Base-by-base conservation (phyloP, 2,329 filamentous ascomycete species). In the Verticillium tricorpus region DNA sequence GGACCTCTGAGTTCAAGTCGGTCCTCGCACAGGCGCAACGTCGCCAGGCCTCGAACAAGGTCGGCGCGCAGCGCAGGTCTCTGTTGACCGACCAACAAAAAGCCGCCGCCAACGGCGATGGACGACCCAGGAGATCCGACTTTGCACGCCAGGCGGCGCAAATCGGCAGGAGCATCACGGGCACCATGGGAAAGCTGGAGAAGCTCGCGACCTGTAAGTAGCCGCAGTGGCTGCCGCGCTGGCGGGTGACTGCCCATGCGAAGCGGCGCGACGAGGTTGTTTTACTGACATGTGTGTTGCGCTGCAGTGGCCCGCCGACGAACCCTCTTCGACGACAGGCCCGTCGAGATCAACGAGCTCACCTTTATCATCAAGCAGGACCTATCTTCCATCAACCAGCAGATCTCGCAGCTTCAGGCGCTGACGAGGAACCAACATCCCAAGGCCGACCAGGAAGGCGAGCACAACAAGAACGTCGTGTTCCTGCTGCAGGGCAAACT, bases 281-380 rank as follows among this genome's bases (percentile, higher is more conserved):
- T 28, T 5, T 28, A 28, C 61, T 66, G n/a, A 63, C 58, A 22
- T n/a, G 14, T 31, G 5, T 12, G 2, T 34, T n/a, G 34, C 12
- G 31, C 64, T 8, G 31, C 64, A 91, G 88, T 99, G 73, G 95
- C 95, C n/a, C 94, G 93, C 76, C 88, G 94, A 71, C 96, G 97
- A 78, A 97, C 95, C 11, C 87, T 99, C 54, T 99, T 99, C 74
- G 95, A 99, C 76, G 95, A 99, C 79, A 87, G 92, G 73, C 93
- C 95, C 0, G 91, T 97, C 61, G 95, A 99, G 77, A 95, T 96
- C 73, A 92, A 92, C 71, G 91, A 96, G 76, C 84, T 96, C 73
- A 95, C 91, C 8, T 95, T 91, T 71, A 91, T 98, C 72, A 97
- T 98, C 82, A 98, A 98, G 79, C 94, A 98, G 81, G 94, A 98